A percentile compares a stretch with the other conserved stretches of the same genome.
phyloP scores from a whole-genome alignment of 805 yeast genomes.

The Candida ponderosae region DNA sequence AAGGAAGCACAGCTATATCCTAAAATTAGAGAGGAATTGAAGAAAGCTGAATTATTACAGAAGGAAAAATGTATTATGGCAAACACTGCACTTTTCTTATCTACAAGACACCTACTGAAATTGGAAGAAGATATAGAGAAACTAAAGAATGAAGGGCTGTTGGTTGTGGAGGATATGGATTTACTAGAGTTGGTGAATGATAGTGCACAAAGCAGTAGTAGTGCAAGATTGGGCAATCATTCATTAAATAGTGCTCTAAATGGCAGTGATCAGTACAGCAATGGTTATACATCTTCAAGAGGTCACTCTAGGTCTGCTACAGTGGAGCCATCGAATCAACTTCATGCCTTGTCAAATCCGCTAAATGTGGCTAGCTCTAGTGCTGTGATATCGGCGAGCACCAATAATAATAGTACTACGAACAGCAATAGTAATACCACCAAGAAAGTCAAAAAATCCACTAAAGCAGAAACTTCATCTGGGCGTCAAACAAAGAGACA shows the following conservation, averaged over 20 bases:
- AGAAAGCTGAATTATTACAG: constrained; percentile 53
- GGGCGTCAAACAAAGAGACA: constrained; percentile 14
- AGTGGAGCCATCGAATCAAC: background rate
- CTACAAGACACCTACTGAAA: constrained; percentile 65
- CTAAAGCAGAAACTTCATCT: constrained; percentile 10
- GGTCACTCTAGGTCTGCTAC: background rate
- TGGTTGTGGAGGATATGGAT: constrained; percentile 41
- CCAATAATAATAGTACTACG: background rate
- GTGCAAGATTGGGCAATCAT: background rate
- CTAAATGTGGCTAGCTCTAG: constrained; percentile 1
- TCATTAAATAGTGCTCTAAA: background rate
- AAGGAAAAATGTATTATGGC: constrained; percentile 73
- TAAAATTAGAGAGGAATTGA: constrained; percentile 64
- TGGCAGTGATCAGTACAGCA: background rate
- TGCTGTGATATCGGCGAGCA: constrained; percentile 4
- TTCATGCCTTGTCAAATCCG: no score
- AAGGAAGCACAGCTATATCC: constrained; percentile 63
- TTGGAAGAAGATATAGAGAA: constrained; percentile 71
- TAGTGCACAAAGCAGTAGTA: constrained; percentile 10
- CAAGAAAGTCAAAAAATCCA: constrained; percentile 5
- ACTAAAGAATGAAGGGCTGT: constrained; percentile 72
- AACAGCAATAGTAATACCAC: background rate
- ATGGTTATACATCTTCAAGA: background rate
- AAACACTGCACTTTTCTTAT: constrained; percentile 72
- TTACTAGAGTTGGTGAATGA: constrained; percentile 18